A percentile compares a stretch with the other conserved stretches of the same genome.
Evolutionary conservation across 2,329 filamentous ascomycete species (phyloP).

Genomic region (Erysiphe pulchra): DNA sequence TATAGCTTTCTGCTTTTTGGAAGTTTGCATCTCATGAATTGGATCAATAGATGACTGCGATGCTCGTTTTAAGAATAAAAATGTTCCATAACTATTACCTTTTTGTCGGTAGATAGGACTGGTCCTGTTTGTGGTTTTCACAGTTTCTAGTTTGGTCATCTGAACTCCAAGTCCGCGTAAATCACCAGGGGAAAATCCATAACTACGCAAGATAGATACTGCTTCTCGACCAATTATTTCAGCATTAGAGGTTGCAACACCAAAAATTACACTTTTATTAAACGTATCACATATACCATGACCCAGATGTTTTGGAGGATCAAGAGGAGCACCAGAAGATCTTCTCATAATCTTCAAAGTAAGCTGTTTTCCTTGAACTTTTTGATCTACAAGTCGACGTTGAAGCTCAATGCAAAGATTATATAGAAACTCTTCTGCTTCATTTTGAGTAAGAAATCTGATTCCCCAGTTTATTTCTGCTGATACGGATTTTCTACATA

Average conservation of each 20-base stretch:
- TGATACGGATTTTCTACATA: slow-evolving; percentile 76
- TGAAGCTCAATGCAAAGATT: slow-evolving; percentile 71
- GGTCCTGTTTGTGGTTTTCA: slow-evolving; percentile 32
- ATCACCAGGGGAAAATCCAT: slow-evolving; percentile 70
- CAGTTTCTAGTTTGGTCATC: slow-evolving; percentile 70
- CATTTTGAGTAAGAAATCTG: slow-evolving; percentile 70
- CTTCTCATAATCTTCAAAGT: slow-evolving; percentile 91
- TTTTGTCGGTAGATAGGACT: slow-evolving; percentile 50
- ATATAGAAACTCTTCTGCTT: slow-evolving; percentile 75
- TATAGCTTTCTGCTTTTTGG: slow-evolving; percentile 13
- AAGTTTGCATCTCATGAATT: slow-evolving; percentile 25
- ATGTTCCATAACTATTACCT: slow-evolving; percentile 44
- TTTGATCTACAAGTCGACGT: slow-evolving; percentile 53
- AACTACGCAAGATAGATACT: slow-evolving; percentile 57
- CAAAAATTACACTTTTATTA: slow-evolving; percentile 66
- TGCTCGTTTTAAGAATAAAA: slow-evolving; percentile 14
- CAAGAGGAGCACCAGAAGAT: slow-evolving; percentile 61
- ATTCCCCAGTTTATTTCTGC: slow-evolving; percentile 98
- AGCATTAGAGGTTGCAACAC: slow-evolving; percentile 56
- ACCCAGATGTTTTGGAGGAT: slow-evolving; percentile 78
- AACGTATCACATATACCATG: slow-evolving; percentile 89
- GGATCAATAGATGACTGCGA: slow-evolving; percentile 16
- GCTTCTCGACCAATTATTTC: slow-evolving; percentile 56
- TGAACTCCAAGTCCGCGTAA: slow-evolving; percentile 81
- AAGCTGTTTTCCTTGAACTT: slow-evolving; percentile 65